phyloP scores from a whole-genome alignment of 108 stramenopile genomes.

The Schizochytrium sp. region DNA sequence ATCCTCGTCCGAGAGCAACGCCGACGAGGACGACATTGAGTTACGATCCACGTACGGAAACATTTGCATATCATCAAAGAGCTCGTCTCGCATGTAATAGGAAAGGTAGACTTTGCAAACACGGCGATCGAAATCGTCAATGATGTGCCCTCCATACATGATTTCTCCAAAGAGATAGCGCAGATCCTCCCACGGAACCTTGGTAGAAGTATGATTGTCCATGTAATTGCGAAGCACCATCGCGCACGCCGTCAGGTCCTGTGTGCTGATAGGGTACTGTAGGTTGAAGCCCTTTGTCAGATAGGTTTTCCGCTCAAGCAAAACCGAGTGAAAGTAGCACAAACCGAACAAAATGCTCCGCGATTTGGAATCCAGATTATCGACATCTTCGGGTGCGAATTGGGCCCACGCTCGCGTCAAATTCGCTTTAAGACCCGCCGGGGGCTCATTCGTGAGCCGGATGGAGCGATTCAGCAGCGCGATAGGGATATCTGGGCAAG shows the following conservation, averaged over 20 bases:
- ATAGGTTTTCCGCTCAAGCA: slow-evolving; percentile 51
- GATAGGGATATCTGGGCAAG: slow-evolving; percentile 46
- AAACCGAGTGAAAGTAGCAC: slow-evolving; percentile 53
- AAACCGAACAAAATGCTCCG: slow-evolving; percentile 47
- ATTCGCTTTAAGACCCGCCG: slow-evolving; percentile 50
- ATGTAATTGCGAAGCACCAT: slow-evolving; percentile 47
- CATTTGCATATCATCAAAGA: slow-evolving; percentile 30
- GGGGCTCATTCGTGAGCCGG: slow-evolving; percentile 57
- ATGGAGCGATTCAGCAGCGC: slow-evolving; percentile 48
- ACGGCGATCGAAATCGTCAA: slow-evolving; percentile 50
- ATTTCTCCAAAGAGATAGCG: slow-evolving; percentile 61
- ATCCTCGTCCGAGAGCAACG: background rate
- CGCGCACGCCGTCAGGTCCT: slow-evolving; percentile 51
- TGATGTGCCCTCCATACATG: slow-evolving; percentile 64
- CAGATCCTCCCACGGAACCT: slow-evolving; percentile 58
- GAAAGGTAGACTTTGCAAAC: slow-evolving; percentile 41
- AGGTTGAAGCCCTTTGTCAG: slow-evolving; percentile 49
- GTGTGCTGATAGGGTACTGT: slow-evolving; percentile 45
- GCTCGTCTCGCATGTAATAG: slow-evolving; percentile 30
- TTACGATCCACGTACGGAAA: background rate
- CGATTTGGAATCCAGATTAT: slow-evolving; percentile 12
- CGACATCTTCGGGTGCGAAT: slow-evolving; percentile 21
- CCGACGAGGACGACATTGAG: background rate
- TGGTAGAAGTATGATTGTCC: slow-evolving; percentile 15
- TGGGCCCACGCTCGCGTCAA: slow-evolving; percentile 45